Conservation (phyloP, 2,329 filamentous ascomycete genomes). For the Botrytis tulipae region DNA sequence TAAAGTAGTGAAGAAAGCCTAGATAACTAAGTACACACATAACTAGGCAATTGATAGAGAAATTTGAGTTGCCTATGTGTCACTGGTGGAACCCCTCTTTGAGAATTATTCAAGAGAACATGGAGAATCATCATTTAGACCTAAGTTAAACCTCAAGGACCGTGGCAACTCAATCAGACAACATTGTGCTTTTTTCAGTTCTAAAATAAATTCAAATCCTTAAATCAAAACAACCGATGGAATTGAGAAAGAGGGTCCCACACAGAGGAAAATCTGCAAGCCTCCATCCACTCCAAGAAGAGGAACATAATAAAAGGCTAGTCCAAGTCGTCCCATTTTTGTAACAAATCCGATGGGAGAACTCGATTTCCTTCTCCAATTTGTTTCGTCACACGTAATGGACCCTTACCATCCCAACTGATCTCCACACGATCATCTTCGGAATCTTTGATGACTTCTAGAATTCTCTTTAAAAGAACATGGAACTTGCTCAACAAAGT, state of each 20-base stretch:
- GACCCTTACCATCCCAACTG: conserved; percentile 25
- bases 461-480: conserved; percentile 28
- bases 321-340: conserved; percentile 1
- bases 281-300: neutral
- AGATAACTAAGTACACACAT: neutral
- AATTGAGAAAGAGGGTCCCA: neutral
- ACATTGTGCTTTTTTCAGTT: neutral
- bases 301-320: neutral
- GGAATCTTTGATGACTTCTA: conserved; percentile 29
- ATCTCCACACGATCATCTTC: conserved; percentile 23
- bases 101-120: neutral
- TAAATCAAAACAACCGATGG: neutral
- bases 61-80: neutral
- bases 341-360: conserved; percentile 29
- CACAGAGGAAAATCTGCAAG: neutral
- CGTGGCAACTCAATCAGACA: neutral
- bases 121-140: neutral
- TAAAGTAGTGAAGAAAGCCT: neutral
- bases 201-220: neutral
- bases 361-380: conserved; percentile 28
- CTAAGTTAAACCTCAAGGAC: neutral
- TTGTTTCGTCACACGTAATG: conserved; percentile 28
- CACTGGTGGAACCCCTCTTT: neutral
- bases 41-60: neutral
- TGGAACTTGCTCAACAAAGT: conserved; percentile 27